Evolutionary conservation across 208 protist genomes (phyloP).

Genomic region (Kentomonas sorsogonicus): DNA sequence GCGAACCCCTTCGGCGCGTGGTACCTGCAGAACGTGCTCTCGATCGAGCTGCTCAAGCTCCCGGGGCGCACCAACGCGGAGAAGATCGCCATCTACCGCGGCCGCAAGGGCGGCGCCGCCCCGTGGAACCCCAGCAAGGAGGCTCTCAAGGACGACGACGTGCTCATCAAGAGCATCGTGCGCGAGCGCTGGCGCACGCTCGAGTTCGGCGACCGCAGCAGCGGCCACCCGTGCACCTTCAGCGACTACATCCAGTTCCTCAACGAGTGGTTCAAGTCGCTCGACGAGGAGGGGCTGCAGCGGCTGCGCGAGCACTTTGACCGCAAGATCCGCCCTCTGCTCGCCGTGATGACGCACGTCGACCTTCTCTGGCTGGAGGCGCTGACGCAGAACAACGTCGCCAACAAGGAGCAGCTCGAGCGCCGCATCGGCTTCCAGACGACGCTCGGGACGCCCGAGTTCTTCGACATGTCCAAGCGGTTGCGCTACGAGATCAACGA

Average conservation of each 20-base stretch:
- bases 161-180: constrained; percentile 79
- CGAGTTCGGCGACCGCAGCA: constrained; percentile 87
- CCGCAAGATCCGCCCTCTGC: constrained; percentile 84
- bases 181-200: constrained; percentile 88
- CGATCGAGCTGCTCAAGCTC: constrained; percentile 85
- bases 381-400: constrained; percentile 84
- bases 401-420: constrained; percentile 85
- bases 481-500: constrained; percentile 92
- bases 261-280: constrained; percentile 92
- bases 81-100: constrained; percentile 87
- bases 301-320: constrained; percentile 91
- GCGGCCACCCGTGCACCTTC: constrained; percentile 87
- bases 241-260: constrained; percentile 92
- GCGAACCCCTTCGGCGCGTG: constrained; percentile 91
- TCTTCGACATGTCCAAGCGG: constrained; percentile 91
- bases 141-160: constrained; percentile 71
- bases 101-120: constrained; percentile 34
- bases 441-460: constrained; percentile 88
- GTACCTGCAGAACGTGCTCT: constrained; percentile 91
- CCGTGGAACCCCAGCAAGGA: constrained; percentile 48
- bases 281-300: constrained; percentile 90
- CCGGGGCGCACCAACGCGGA: constrained; percentile 83
- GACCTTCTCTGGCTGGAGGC: constrained; percentile 90
- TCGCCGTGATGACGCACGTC: constrained; percentile 90
- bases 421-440: constrained; percentile 88